These are phyloP conservation scores for Cyclanthera cordifolia DNA, from an alignment of 306 rosid genomes.

Conservation along the genomic window DNA sequence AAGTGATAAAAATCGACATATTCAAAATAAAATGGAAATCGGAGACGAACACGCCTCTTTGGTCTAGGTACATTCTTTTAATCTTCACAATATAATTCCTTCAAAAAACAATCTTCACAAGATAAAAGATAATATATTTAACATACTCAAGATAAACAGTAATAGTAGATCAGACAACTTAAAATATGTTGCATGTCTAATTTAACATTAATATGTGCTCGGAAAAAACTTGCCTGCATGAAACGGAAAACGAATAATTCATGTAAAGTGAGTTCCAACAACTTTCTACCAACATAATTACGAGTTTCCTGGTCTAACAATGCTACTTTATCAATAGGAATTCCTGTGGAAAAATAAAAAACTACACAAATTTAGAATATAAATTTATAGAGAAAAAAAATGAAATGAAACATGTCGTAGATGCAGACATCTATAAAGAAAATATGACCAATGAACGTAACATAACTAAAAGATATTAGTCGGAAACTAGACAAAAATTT, in stretches of 20 bases:
- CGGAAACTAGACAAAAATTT: not conserved
- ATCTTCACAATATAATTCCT: too few relatives aligned
- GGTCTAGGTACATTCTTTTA: too few relatives aligned
- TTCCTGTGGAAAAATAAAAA: conserved; percentile 48
- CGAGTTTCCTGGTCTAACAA: conserved; percentile 73
- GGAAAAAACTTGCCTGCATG: conserved; percentile 67
- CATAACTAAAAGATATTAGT: not conserved
- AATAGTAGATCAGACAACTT: not conserved
- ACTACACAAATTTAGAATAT: conserved; percentile 5
- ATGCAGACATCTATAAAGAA: not conserved
- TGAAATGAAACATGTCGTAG: not conserved
- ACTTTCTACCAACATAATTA: conserved; percentile 64
- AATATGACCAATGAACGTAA: not conserved
- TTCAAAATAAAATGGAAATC: too few relatives aligned
- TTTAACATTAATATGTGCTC: not conserved
- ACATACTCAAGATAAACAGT: not conserved
- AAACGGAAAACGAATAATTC: conserved; percentile 71
- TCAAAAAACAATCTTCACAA: too few relatives aligned
- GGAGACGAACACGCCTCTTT: too few relatives aligned
- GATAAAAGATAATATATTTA: too few relatives aligned
- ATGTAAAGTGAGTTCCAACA: conserved; percentile 72
- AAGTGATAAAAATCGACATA: too few relatives aligned
- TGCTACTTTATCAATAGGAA: conserved; percentile 86
- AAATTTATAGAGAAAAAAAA: not conserved
- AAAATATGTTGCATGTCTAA: not conserved